These are phyloP conservation scores for Phytophthora hybrid DNA, from an alignment of 352 stramenopile genomes.

Conservation along the genomic window DNA sequence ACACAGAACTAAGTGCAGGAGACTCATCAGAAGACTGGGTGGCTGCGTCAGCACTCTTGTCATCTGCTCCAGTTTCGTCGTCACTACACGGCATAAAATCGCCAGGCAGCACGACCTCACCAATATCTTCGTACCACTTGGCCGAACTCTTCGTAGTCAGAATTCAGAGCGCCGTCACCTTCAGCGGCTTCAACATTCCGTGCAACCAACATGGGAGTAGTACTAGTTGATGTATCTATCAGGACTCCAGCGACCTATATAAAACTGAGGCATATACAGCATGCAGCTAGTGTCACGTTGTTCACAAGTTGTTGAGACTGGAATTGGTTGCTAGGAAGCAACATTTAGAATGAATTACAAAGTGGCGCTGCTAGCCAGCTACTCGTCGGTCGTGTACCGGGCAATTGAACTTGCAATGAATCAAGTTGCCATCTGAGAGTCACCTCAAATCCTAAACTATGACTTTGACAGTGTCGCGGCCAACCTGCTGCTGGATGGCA, in stretches of 20 bases:
- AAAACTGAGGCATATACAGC: not conserved
- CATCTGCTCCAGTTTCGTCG: not conserved
- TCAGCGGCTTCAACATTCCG: not conserved
- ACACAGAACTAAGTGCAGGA: not conserved
- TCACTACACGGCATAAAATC: not conserved
- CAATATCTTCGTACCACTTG: not conserved
- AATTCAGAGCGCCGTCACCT: not conserved
- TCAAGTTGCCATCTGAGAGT: no score
- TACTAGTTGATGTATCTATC: not conserved
- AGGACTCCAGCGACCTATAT: not conserved
- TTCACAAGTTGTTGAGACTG: no score
- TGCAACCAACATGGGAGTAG: not conserved
- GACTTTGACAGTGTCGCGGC: no score
- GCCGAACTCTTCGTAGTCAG: not conserved
- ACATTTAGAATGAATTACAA: no score
- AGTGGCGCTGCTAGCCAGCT: no score
- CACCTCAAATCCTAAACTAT: no score
- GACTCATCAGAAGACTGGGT: not conserved
- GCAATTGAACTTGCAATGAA: no score
- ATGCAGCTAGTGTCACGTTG: not conserved
- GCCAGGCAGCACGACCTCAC: not conserved
- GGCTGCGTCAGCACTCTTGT: not conserved
- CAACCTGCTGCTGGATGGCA: no score
- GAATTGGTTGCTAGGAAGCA: no score
- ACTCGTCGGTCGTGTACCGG: no score